phyloP scores from a whole-genome alignment of 495 filamentous ascomycete genomes.

The Bathelium albidoporum region DNA sequence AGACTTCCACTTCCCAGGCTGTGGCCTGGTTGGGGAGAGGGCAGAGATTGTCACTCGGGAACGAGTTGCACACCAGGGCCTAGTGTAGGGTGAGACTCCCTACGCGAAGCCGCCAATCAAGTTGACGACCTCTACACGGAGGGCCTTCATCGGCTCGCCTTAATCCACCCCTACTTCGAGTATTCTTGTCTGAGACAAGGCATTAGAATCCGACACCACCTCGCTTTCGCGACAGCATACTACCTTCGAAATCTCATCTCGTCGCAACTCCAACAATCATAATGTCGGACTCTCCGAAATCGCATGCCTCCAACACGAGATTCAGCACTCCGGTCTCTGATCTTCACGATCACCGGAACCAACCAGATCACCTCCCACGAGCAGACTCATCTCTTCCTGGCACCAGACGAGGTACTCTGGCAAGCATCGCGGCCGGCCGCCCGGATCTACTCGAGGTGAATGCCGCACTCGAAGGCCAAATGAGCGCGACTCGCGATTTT shows the following conservation, averaged over 20 bases:
- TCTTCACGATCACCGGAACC: conserved; percentile 85
- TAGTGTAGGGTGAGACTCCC: conserved; percentile 34
- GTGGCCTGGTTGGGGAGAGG: neutral
- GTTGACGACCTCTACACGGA: conserved; percentile 26
- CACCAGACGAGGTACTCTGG: conserved; percentile 30
- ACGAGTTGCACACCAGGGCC: conserved; percentile 26
- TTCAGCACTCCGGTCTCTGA: conserved; percentile 76
- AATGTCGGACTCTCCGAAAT: conserved; percentile 47
- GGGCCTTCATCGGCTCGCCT: conserved; percentile 33
- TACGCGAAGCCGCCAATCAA: conserved; percentile 32
- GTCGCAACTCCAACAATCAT: conserved; percentile 5
- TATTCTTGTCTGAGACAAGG: conserved; percentile 1
- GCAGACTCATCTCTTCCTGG: conserved; percentile 39
- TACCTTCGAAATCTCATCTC: neutral
- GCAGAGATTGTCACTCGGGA: neutral
- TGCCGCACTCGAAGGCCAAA: conserved; percentile 41
- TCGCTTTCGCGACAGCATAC: conserved; percentile 24
- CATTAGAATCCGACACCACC: conserved; percentile 10
- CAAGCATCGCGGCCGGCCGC: conserved; percentile 25
- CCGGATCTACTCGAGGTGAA: conserved; percentile 41
- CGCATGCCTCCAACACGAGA: conserved; percentile 47
- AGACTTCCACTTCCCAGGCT: neutral
- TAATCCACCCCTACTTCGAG: no score
- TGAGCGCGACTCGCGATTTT: conserved; percentile 43
- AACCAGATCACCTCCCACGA: conserved; percentile 56